phyloP scores from a whole-genome alignment of 495 filamentous ascomycete species.

The Pseudomonodictys pantanalensis region DNA sequence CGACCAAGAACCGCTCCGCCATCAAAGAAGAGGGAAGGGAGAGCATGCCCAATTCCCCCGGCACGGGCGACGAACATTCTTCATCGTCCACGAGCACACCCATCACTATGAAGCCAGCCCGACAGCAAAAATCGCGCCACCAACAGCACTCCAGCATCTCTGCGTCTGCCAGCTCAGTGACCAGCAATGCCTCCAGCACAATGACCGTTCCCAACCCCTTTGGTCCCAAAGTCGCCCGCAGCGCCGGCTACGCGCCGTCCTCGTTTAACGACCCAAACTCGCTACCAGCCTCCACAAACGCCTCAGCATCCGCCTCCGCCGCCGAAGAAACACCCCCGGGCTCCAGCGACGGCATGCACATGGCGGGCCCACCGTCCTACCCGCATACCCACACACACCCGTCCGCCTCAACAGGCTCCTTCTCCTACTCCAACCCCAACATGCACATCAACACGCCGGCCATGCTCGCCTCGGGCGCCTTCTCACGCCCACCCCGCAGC shows the following conservation, averaged over 20 bases:
- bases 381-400: conserved; percentile 1
- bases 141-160: conserved; percentile 20
- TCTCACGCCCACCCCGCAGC: conserved; percentile 8
- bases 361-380: conserved; percentile 6
- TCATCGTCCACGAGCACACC: conserved; percentile 28
- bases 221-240: not conserved
- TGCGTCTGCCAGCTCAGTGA: conserved; percentile 26
- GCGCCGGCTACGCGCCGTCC: conserved; percentile 1
- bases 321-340: conserved; percentile 31
- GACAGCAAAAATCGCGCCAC: conserved; percentile 2
- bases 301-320: conserved; percentile 26
- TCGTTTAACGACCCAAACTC: conserved; percentile 14
- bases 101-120: conserved; percentile 26
- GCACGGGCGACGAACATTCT: conserved; percentile 2
- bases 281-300: conserved; percentile 19
- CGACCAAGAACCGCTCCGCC: conserved; percentile 12
- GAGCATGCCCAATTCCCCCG: conserved; percentile 5
- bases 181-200: conserved; percentile 8
- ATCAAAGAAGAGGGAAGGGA: not conserved
- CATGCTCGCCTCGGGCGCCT: not conserved
- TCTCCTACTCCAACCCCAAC: conserved; percentile 19
- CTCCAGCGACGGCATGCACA: conserved; percentile 19
- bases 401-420: conserved; percentile 13
- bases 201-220: conserved; percentile 14
- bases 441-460: conserved; percentile 12